Percentiles rank a stretch among this genome's conserved stretches.
These are phyloP conservation scores for Chaetomiaceae sp. DNA, from an alignment of 2,329 filamentous ascomycete species.

Conservation along the genomic window DNA sequence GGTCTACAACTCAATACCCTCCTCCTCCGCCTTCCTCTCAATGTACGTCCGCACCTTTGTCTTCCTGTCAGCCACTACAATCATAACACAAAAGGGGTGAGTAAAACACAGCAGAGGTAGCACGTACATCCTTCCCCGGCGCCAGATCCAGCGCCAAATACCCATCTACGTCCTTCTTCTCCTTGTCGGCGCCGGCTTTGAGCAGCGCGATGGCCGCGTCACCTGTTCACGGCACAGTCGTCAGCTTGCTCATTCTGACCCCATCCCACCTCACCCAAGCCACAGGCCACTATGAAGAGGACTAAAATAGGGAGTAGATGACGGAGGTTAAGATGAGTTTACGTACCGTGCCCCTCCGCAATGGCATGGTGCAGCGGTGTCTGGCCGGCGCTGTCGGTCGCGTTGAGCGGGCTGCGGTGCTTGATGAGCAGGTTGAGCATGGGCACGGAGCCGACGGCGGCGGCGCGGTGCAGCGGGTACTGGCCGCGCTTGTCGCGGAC, in stretches of 20 bases:
- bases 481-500: slow-evolving; percentile 84
- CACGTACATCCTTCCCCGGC: slow-evolving; percentile 72
- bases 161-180: slow-evolving; percentile 69
- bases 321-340: no score
- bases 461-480: slow-evolving; percentile 83
- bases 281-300: no score
- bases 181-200: slow-evolving; percentile 75
- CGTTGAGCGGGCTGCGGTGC: slow-evolving; percentile 73
- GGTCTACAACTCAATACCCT: slow-evolving; percentile 61
- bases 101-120: background rate
- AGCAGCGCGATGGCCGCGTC: slow-evolving; percentile 78
- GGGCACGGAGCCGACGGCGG: slow-evolving; percentile 81
- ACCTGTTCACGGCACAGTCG: no score
- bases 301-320: no score
- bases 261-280: no score
- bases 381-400: slow-evolving; percentile 73
- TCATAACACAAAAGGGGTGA: background rate
- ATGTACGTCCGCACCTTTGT: slow-evolving; percentile 68
- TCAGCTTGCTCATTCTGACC: no score
- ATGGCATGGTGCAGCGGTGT: slow-evolving; percentile 87
- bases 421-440: slow-evolving; percentile 76
- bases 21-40: slow-evolving; percentile 68
- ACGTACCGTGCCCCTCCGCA: slow-evolving; percentile 63
- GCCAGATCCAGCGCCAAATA: slow-evolving; percentile 71
- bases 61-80: background rate